Evolutionary conservation across 2,329 filamentous ascomycete species (phyloP).

Genomic region (Neofusicoccum kwambonambiense): DNA sequence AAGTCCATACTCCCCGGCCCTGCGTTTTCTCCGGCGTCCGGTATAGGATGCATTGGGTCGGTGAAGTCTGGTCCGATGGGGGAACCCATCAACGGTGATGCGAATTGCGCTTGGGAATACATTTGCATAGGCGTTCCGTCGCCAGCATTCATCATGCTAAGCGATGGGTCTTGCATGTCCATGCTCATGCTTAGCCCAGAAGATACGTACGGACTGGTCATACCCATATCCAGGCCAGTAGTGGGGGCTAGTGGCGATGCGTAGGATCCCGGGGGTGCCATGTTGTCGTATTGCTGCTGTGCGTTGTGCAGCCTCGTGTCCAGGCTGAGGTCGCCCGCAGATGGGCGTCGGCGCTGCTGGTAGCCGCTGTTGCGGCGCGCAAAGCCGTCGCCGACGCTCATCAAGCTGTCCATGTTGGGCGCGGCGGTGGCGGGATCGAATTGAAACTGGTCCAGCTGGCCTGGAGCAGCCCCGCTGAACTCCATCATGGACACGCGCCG

Average conservation of each 20-base stretch:
- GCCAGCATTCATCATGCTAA: slow-evolving; percentile 34
- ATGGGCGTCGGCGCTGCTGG: slow-evolving; percentile 27
- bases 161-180: slow-evolving; percentile 40
- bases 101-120: slow-evolving; percentile 41
- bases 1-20: slow-evolving; percentile 10
- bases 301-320: slow-evolving; percentile 41
- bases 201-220: slow-evolving; percentile 43
- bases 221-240: slow-evolving; percentile 44
- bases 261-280: slow-evolving; percentile 43
- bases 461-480: slow-evolving; percentile 38
- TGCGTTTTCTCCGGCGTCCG: slow-evolving; percentile 24
- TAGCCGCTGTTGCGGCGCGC: slow-evolving; percentile 25
- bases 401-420: slow-evolving; percentile 35
- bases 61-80: slow-evolving; percentile 39
- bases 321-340: slow-evolving; percentile 37
- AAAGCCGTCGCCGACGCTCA: slow-evolving; percentile 30
- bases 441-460: slow-evolving; percentile 37
- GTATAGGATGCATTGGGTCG: slow-evolving; percentile 32
- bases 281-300: slow-evolving; percentile 34
- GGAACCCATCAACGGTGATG: slow-evolving; percentile 40
- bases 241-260: slow-evolving; percentile 39
- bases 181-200: slow-evolving; percentile 42
- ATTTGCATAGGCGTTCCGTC: slow-evolving; percentile 38
- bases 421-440: slow-evolving; percentile 35
- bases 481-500: slow-evolving; percentile 63